Percentiles rank a stretch among this genome's conserved stretches.
Conservation (phyloP, 805 yeast species). For the Ascoidea asiatica region DNA sequence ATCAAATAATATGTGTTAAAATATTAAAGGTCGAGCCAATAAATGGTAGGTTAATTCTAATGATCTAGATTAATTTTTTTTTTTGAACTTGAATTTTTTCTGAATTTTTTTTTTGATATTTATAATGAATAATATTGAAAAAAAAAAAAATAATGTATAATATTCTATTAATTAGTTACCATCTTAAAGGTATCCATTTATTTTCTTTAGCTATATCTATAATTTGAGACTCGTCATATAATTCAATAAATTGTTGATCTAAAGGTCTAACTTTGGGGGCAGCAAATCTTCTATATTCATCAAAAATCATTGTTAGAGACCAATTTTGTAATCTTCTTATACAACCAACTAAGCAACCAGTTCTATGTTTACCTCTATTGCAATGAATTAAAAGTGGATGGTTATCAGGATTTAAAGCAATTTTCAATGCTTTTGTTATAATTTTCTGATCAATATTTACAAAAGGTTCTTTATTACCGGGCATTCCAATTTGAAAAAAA, state of each 20-base stretch:
- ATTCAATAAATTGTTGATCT: conserved; percentile 91
- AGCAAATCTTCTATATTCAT: conserved; percentile 89
- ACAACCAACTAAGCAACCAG: conserved; percentile 94
- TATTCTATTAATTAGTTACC: no score
- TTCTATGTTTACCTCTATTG: conserved; percentile 92
- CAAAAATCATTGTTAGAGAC: conserved; percentile 89
- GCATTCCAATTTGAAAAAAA: conserved; percentile 79
- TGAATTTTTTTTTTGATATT: no score
- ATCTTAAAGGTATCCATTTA: conserved; percentile 53
- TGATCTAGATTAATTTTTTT: no score
- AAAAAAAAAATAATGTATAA: no score
- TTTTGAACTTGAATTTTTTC: no score
- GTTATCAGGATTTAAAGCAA: conserved; percentile 71
- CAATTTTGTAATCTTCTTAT: conserved; percentile 79
- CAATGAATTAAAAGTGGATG: conserved; percentile 92
- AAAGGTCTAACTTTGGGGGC: conserved; percentile 90
- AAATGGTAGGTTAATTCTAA: conserved; percentile 3
- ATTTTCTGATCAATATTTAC: conserved; percentile 58
- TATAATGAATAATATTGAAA: no score
- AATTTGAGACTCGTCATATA: conserved; percentile 62
- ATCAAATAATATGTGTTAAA: conserved; percentile 5
- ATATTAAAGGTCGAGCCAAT: conserved; percentile 3
- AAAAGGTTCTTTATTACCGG: conserved; percentile 93
- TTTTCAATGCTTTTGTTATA: conserved; percentile 68
- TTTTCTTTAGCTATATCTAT: conserved; percentile 35